These are phyloP conservation scores for Pezicula rhizophila DNA, from an alignment of 2,329 filamentous ascomycete genomes.

Conservation along the genomic window DNA sequence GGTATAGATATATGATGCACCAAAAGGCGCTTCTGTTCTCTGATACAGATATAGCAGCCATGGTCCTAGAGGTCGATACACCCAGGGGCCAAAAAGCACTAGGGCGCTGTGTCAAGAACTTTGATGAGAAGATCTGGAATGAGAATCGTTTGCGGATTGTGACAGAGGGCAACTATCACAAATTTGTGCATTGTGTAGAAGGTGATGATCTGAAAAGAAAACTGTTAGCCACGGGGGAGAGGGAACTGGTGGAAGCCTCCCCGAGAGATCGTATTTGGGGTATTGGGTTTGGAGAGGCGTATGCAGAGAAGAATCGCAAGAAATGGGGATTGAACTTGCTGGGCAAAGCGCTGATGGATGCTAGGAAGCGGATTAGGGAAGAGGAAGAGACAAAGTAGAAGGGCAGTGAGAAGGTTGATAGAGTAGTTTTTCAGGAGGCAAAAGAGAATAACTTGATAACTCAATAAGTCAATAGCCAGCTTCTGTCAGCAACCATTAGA, in stretches of 20 bases:
- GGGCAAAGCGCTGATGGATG: slow-evolving; percentile 55
- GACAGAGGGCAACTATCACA: slow-evolving; percentile 48
- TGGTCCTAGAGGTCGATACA: slow-evolving; percentile 41
- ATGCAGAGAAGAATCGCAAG: slow-evolving; percentile 40
- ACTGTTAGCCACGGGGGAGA: slow-evolving; percentile 52
- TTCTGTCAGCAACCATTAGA: too few relatives aligned
- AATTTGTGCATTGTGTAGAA: slow-evolving; percentile 42
- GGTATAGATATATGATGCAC: slow-evolving; percentile 47
- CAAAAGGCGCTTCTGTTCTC: slow-evolving; percentile 45
- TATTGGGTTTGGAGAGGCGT: slow-evolving; percentile 49
- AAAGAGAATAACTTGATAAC: background rate
- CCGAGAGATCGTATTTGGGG: slow-evolving; percentile 61
- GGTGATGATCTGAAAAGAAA: slow-evolving; percentile 37
- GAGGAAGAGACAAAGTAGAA: slow-evolving; percentile 20
- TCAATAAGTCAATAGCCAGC: too few relatives aligned
- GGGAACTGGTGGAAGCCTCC: slow-evolving; percentile 56
- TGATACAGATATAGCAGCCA: slow-evolving; percentile 35
- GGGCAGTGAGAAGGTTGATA: too few relatives aligned
- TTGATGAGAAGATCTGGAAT: slow-evolving; percentile 46
- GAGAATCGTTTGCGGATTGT: slow-evolving; percentile 48
- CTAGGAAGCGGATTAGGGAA: slow-evolving; percentile 44
- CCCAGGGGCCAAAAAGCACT: slow-evolving; percentile 46
- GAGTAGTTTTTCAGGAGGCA: background rate
- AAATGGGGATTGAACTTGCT: slow-evolving; percentile 61
- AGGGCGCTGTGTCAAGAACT: slow-evolving; percentile 48